A percentile compares a stretch with the other conserved stretches of the same genome.
These are phyloP conservation scores for Penicillium simplicissimum DNA, from an alignment of 495 filamentous ascomycete species.

Conservation along the genomic window DNA sequence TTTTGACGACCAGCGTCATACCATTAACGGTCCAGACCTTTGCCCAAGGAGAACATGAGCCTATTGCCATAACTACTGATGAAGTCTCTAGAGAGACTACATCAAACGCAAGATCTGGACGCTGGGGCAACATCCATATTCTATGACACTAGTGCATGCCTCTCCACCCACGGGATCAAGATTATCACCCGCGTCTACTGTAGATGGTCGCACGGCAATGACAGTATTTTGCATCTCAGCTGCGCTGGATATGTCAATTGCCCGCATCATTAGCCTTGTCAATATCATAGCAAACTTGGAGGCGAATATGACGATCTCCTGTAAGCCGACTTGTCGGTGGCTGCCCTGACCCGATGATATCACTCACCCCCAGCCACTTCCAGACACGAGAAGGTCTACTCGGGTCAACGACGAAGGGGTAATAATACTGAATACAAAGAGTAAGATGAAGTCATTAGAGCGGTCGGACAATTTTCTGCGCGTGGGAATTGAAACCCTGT, in stretches of 20 bases:
- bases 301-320: constrained; percentile 6
- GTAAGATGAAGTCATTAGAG: constrained; percentile 2
- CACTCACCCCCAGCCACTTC: not conserved
- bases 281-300: not conserved
- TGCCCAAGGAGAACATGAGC: not conserved
- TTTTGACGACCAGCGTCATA: not conserved
- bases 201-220: not conserved
- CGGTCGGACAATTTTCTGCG: not conserved
- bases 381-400: not conserved
- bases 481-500: constrained; percentile 1
- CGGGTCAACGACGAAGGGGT: not conserved
- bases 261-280: not conserved
- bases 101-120: not conserved
- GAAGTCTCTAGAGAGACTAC: not conserved
- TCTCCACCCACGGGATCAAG: not conserved
- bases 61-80: not conserved
- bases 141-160: not conserved
- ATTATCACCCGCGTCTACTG: not conserved
- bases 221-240: not conserved
- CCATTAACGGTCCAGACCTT: not conserved
- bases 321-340: not conserved
- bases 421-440: not conserved
- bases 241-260: not conserved
- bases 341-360: constrained; percentile 8
- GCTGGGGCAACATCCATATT: not conserved